Evolutionary conservation across 1,139 yeast genomes (phyloP).

Genomic region (Sporopachydermia cereana): DNA sequence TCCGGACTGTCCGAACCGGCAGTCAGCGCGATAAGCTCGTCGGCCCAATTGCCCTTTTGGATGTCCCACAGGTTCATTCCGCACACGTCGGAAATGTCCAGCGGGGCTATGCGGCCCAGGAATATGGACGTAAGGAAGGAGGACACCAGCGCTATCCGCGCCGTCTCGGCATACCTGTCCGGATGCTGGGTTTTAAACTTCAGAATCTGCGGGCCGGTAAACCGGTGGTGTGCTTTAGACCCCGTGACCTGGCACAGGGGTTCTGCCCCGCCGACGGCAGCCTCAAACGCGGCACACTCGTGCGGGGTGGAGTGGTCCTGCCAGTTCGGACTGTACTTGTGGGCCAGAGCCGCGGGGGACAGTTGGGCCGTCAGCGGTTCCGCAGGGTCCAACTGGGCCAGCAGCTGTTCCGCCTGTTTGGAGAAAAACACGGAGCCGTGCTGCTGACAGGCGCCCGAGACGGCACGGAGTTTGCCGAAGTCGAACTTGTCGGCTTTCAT

Average conservation of each 20-base stretch:
- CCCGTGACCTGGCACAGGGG: conserved; percentile 63
- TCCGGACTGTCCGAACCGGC: conserved; percentile 21
- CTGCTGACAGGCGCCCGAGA: conserved; percentile 86
- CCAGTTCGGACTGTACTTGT: conserved; percentile 77
- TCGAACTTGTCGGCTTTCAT: conserved; percentile 46
- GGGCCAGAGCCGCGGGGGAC: conserved; percentile 39
- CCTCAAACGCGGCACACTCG: conserved; percentile 56
- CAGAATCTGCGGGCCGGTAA: conserved; percentile 83
- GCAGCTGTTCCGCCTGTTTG: conserved; percentile 29
- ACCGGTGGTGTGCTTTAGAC: conserved; percentile 79
- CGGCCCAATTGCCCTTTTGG: conserved; percentile 37
- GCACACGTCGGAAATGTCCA: conserved; percentile 83
- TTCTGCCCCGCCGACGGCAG: conserved; percentile 50
- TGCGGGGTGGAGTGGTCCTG: conserved; percentile 81
- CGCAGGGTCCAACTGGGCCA: conserved; percentile 24
- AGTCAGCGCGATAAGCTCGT: conserved; percentile 33
- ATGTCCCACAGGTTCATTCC: conserved; percentile 85
- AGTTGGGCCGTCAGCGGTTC: conserved; percentile 35
- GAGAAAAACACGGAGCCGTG: conserved; percentile 89
- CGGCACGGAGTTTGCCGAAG: conserved; percentile 48
- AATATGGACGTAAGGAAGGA: conserved; percentile 66
- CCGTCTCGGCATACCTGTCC: conserved; percentile 43
- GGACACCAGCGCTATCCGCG: conserved; percentile 62
- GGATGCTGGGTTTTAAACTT: conserved; percentile 50
- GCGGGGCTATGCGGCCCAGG: conserved; percentile 47